Conservation (phyloP, 805 yeast species). For the Yamadazyma nakazawae region DNA sequence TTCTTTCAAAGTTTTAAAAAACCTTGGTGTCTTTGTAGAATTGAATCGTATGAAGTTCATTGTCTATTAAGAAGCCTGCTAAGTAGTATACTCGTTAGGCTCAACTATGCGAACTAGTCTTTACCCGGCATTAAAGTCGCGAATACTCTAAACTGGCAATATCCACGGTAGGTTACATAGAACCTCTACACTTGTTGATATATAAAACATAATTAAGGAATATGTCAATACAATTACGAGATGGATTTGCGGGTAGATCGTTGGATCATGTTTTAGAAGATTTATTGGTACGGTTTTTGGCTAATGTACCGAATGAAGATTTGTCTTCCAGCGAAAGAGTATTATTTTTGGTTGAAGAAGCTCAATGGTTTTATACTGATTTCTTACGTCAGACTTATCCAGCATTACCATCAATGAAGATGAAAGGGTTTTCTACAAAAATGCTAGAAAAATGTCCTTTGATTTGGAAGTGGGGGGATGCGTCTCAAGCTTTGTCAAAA, state of each 20-base stretch:
- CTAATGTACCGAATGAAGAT: constrained; percentile 91
- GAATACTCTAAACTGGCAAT: neutral
- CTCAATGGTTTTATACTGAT: constrained; percentile 96
- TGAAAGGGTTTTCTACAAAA: constrained; percentile 69
- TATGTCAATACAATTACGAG: constrained; percentile 60
- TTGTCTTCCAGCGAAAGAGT: constrained; percentile 75
- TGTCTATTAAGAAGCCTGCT: neutral
- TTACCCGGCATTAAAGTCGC: constrained; percentile 8
- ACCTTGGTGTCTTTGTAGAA: constrained; percentile 26
- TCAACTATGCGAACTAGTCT: neutral
- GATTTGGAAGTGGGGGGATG: constrained; percentile 82
- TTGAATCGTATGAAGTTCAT: constrained; percentile 9
- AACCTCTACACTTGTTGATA: neutral
- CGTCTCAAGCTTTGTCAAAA: constrained; percentile 70
- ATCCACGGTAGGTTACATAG: neutral
- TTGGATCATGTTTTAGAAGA: constrained; percentile 79
- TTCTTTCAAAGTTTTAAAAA: constrained; percentile 33
- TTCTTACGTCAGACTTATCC: constrained; percentile 73
- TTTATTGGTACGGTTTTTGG: constrained; percentile 80
- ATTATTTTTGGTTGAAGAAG: constrained; percentile 93
- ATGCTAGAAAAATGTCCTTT: constrained; percentile 69
- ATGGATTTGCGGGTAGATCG: constrained; percentile 59
- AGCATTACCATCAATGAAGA: constrained; percentile 67
- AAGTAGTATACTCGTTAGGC: neutral
- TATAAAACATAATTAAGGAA: neutral